These are phyloP conservation scores for Clarireedia hainanense DNA, from an alignment of 2,329 filamentous ascomycete species.

Conservation along the genomic window DNA sequence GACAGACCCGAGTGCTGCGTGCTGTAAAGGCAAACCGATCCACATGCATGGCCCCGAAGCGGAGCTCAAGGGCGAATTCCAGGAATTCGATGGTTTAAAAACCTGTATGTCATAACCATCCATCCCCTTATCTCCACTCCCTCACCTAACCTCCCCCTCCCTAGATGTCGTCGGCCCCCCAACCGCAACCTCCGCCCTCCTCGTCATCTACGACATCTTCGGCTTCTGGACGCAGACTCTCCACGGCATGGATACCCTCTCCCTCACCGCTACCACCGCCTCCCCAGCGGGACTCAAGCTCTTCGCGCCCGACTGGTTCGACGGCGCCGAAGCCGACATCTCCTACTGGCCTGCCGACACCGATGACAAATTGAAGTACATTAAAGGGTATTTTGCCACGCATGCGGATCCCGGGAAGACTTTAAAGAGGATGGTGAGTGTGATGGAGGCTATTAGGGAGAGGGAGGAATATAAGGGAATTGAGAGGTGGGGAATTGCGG, in stretches of 20 bases:
- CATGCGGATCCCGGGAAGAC: conserved; percentile 10
- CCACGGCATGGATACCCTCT: conserved; percentile 61
- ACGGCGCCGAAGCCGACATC: conserved; percentile 38
- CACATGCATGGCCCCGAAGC: not conserved
- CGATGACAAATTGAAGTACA: conserved; percentile 13
- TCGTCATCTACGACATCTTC: conserved; percentile 59
- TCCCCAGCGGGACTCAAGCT: conserved; percentile 54
- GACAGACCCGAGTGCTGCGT: conserved; percentile 2
- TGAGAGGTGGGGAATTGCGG: conserved; percentile 16
- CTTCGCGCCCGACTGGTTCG: conserved; percentile 87
- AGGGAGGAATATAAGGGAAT: conserved; percentile 14
- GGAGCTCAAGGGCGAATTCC: not conserved
- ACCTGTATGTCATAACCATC: not conserved
- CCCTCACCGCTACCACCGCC: conserved; percentile 34
- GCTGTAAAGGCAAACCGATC: not conserved
- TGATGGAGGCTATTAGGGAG: conserved; percentile 11
- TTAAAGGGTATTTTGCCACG: conserved; percentile 19
- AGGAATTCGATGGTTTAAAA: not conserved
- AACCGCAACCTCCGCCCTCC: conserved; percentile 45
- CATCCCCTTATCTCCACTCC: too few relatives aligned
- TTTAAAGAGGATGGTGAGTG: conserved; percentile 7
- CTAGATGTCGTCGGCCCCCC: conserved; percentile 39
- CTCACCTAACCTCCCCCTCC: not conserved
- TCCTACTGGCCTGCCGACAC: conserved; percentile 15
- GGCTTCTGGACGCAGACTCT: conserved; percentile 62